Evolutionary conservation across 2,329 filamentous ascomycete genomes (phyloP), one percentile per base, ranked within the genome.

Genomic region (Pyrenophora tritici-repentis): DNA sequence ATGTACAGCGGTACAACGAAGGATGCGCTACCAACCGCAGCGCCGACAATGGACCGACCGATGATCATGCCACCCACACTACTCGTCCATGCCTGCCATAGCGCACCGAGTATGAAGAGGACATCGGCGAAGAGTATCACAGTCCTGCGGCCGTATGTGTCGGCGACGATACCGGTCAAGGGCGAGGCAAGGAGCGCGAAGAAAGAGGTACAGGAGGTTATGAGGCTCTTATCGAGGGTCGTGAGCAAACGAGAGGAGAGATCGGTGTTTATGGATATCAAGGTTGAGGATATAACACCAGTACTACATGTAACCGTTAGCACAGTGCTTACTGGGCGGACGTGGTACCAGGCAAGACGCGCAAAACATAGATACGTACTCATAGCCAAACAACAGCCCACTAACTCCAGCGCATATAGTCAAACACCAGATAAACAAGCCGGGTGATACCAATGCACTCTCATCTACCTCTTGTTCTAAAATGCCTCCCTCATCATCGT

Each of bases 1-100:
- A 97, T 93, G 29, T 72, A 72, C 62, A 97, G 73, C 38, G 92
- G 92, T 24, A 90, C 87, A 3, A 95, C 89, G 62, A 95, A 89
- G 67, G 87, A 91, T 7, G 88, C 89, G 2, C 86, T 85, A 13
- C 89, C 89, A 1, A 93, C 86, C 0, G 85, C 89, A 1, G 85
- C 78, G 22, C 89, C 89, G 2, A 93, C 86, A 1, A 91, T 76
- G 24, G 83, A 81, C 4, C 89, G 78, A 0, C 89, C 89, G 0
- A 78, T 59, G 0, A 90, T 83, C 87, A 93, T 91, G 9, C 71
- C 68, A 10, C 73, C 61, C 1, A 93, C 86, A 0, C 79, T 82
- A 2, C 63, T 71, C 51, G 84, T 81, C 38, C 75, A 63, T 0
- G 87, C 85, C 71, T 92, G 89, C 31, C 85, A 66, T 2, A 86